These are phyloP conservation scores for Porpolomopsis calyptriformis DNA, from an alignment of 768 basidiomycete species.

Conservation along the genomic window DNA sequence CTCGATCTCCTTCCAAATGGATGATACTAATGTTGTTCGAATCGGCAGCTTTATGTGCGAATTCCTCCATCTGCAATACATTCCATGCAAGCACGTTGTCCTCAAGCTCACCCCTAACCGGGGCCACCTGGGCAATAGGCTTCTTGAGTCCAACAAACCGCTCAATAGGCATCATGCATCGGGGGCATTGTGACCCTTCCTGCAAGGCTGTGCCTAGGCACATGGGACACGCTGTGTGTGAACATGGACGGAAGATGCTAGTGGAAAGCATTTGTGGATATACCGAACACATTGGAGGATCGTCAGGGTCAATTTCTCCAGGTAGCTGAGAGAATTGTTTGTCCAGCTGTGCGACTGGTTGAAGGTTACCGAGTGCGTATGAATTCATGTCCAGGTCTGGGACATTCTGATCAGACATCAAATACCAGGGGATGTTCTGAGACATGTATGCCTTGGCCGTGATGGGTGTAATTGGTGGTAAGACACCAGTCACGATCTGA, in stretches of 20 bases:
- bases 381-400: slow-evolving; percentile 1
- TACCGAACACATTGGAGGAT: slow-evolving; percentile 7
- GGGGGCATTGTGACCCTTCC: slow-evolving; percentile 9
- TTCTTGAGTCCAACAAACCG: slow-evolving; percentile 12
- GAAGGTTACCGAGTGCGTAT: slow-evolving; percentile 2
- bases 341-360: slow-evolving; percentile 9
- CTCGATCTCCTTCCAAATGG: slow-evolving; percentile 6
- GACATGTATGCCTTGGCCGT: slow-evolving; percentile 8
- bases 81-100: slow-evolving; percentile 2
- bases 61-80: neutral
- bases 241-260: slow-evolving; percentile 12
- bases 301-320: slow-evolving; percentile 9
- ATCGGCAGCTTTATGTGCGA: slow-evolving; percentile 2
- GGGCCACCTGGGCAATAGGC: slow-evolving; percentile 4
- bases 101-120: neutral
- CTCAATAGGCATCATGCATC: too few relatives aligned
- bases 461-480: slow-evolving; percentile 13
- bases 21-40: slow-evolving; percentile 5
- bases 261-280: slow-evolving; percentile 1
- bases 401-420: slow-evolving; percentile 9
- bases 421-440: slow-evolving; percentile 11
- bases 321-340: neutral
- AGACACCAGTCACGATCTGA: slow-evolving; percentile 10
- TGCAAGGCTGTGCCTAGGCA: slow-evolving; percentile 11
- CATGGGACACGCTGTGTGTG: slow-evolving; percentile 8